phyloP scores from a whole-genome alignment of 306 rosid genomes.

The Malus fusca region DNA sequence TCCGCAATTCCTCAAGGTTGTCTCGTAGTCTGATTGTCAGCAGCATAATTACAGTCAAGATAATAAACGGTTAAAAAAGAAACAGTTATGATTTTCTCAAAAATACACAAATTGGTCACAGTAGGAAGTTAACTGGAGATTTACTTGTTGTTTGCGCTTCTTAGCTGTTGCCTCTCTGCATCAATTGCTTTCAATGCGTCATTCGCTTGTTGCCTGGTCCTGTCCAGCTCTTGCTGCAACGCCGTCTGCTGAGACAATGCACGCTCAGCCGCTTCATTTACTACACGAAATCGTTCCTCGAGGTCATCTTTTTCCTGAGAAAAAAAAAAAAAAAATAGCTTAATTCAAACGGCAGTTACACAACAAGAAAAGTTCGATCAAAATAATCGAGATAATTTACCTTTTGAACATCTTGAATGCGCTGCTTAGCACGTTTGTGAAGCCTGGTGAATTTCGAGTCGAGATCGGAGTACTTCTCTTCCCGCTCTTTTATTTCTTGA shows the following conservation, averaged over 20 bases:
- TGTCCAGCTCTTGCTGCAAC: constrained; percentile 90
- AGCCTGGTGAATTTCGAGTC: constrained; percentile 84
- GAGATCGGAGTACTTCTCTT: constrained; percentile 88
- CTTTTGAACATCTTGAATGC: constrained; percentile 96
- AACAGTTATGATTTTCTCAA: constrained; percentile 10
- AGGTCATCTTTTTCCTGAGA: constrained; percentile 92
- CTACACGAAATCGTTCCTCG: constrained; percentile 58
- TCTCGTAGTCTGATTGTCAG: constrained; percentile 68
- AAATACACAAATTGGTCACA: constrained; percentile 11
- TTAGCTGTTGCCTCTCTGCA: constrained; percentile 84
- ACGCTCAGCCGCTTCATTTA: constrained; percentile 71
- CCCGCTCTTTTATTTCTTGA: constrained; percentile 81
- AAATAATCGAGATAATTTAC: constrained; percentile 21
- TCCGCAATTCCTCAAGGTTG: constrained; percentile 78
- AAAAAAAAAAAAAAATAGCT: constrained; percentile 25
- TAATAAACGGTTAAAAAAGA: background rate
- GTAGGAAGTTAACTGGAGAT: constrained; percentile 3
- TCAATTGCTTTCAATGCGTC: constrained; percentile 96
- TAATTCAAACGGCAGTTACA: constrained; percentile 4
- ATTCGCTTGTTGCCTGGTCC: constrained; percentile 94
- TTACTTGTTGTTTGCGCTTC: constrained; percentile 97
- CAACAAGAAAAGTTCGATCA: background rate
- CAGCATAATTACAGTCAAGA: constrained; percentile 15
- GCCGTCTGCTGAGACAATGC: constrained; percentile 67
- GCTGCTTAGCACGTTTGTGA: constrained; percentile 97